phyloP scores from a whole-genome alignment of 495 filamentous ascomycete genomes.

The Niebla homalea region DNA sequence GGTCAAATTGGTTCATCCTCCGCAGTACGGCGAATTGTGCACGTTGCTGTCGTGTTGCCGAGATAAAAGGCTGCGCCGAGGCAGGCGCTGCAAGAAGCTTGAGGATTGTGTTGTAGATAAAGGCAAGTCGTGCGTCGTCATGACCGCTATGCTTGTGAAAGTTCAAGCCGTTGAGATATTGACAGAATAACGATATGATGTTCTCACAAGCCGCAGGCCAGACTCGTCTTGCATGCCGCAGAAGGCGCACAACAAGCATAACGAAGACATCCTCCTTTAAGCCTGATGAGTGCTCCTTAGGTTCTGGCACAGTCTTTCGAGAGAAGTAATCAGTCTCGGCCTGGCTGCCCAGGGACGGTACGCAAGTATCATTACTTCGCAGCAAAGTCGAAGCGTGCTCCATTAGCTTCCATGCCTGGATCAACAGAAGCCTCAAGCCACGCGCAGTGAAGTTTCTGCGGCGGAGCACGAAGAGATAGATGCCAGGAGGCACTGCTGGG shows the following conservation, averaged over 20 bases:
- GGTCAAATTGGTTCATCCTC: constrained; percentile 45
- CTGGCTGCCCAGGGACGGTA: neutral
- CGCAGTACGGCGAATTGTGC: constrained; percentile 51
- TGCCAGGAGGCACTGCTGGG: constrained; percentile 31
- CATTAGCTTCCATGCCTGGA: constrained; percentile 8
- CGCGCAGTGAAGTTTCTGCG: constrained; percentile 26
- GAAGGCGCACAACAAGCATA: constrained; percentile 35
- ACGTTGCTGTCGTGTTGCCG: constrained; percentile 36
- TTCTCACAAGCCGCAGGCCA: constrained; percentile 43
- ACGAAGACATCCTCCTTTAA: constrained; percentile 20
- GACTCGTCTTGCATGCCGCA: constrained; percentile 42
- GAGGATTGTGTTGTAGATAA: constrained; percentile 40
- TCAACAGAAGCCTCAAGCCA: constrained; percentile 22
- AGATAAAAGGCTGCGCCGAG: constrained; percentile 33
- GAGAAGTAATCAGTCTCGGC: constrained; percentile 20
- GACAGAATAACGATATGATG: constrained; percentile 26
- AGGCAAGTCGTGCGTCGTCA: constrained; percentile 13
- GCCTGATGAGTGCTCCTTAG: neutral
- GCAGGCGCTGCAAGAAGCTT: constrained; percentile 41
- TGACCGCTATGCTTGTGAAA: neutral
- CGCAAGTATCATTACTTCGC: too few species aligned
- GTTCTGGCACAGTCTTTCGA: constrained; percentile 10
- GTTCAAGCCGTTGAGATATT: constrained; percentile 11
- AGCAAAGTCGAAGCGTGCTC: neutral
- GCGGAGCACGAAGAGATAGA: constrained; percentile 38